These are phyloP conservation scores for Starmerella floricola DNA, from an alignment of 805 yeast genomes.

Conservation along the genomic window DNA sequence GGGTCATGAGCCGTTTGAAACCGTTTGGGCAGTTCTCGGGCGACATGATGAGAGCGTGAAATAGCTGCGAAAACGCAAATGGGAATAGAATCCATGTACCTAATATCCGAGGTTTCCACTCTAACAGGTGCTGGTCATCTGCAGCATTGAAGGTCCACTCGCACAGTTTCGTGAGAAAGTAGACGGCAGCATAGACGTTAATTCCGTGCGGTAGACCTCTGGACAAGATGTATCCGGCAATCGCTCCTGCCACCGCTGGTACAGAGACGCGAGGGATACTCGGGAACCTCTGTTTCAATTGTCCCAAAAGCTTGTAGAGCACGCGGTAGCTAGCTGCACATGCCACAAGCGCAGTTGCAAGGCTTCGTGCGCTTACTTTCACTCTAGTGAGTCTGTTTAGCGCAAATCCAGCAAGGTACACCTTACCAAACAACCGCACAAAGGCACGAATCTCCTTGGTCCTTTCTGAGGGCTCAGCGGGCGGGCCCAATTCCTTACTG, in stretches of 20 bases:
- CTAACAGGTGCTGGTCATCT: conserved; percentile 28
- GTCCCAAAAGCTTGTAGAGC: conserved; percentile 1
- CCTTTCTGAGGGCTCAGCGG: neutral
- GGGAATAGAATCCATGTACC: conserved; percentile 35
- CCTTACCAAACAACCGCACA: conserved; percentile 11
- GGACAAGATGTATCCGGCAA: conserved; percentile 16
- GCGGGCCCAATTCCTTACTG: neutral
- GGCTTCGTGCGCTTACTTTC: conserved; percentile 1
- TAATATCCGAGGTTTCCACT: conserved; percentile 28
- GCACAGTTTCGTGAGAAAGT: conserved; percentile 26
- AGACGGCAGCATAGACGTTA: conserved; percentile 26
- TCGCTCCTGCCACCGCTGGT: conserved; percentile 4
- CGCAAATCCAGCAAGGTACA: conserved; percentile 6
- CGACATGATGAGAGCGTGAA: conserved; percentile 28
- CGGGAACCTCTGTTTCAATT: neutral
- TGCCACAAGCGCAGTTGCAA: conserved; percentile 6
- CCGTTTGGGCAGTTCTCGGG: conserved; percentile 29
- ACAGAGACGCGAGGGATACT: neutral
- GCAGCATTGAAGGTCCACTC: conserved; percentile 30
- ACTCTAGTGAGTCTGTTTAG: neutral
- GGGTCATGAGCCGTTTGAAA: conserved; percentile 26
- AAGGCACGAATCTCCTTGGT: conserved; percentile 7
- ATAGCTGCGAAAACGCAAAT: conserved; percentile 31
- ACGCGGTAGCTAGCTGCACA: conserved; percentile 10
- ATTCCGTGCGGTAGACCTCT: conserved; percentile 23